phyloP scores from a whole-genome alignment of 2,329 filamentous ascomycete genomes.

The Lachnellula occidentalis region DNA sequence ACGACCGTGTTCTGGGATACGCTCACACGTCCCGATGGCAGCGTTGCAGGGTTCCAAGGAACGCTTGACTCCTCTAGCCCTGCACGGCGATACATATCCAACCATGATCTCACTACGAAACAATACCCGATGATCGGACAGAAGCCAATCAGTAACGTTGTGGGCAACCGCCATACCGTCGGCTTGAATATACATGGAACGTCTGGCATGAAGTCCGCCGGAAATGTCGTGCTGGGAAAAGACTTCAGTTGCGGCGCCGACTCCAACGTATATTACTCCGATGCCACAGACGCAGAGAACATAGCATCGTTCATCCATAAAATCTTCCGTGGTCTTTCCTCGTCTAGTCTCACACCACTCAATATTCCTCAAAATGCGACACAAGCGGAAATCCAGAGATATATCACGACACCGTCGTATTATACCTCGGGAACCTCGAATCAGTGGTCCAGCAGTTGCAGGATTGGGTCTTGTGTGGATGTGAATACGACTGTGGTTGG shows the following conservation, averaged over 20 bases:
- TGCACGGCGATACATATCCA: slow-evolving; percentile 29
- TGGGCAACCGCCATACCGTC: slow-evolving; percentile 35
- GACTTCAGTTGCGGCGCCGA: slow-evolving; percentile 39
- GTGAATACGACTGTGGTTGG: slow-evolving; percentile 39
- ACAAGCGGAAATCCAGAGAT: slow-evolving; percentile 42
- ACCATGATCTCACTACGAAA: slow-evolving; percentile 12
- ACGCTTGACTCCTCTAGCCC: slow-evolving; percentile 45
- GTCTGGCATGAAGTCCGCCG: slow-evolving; percentile 45
- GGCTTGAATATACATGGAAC: slow-evolving; percentile 54
- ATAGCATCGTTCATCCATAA: slow-evolving; percentile 46
- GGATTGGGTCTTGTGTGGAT: slow-evolving; percentile 47
- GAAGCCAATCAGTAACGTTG: too few species aligned
- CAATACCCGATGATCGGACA: too few species aligned
- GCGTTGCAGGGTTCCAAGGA: slow-evolving; percentile 43
- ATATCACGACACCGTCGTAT: slow-evolving; percentile 42
- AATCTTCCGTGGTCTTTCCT: slow-evolving; percentile 43
- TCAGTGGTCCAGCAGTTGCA: slow-evolving; percentile 49
- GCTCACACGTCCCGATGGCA: slow-evolving; percentile 38
- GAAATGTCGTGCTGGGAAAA: slow-evolving; percentile 40
- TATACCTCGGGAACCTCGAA: slow-evolving; percentile 47
- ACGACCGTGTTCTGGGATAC: slow-evolving; percentile 49
- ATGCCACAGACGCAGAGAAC: slow-evolving; percentile 42
- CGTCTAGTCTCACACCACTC: slow-evolving; percentile 39
- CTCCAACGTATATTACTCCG: slow-evolving; percentile 40
- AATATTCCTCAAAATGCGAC: slow-evolving; percentile 44